A percentile compares a stretch with the other conserved stretches of the same genome.
Conservation (phyloP, 2,329 filamentous ascomycete species). For the Colletotrichum tropicicola region DNA sequence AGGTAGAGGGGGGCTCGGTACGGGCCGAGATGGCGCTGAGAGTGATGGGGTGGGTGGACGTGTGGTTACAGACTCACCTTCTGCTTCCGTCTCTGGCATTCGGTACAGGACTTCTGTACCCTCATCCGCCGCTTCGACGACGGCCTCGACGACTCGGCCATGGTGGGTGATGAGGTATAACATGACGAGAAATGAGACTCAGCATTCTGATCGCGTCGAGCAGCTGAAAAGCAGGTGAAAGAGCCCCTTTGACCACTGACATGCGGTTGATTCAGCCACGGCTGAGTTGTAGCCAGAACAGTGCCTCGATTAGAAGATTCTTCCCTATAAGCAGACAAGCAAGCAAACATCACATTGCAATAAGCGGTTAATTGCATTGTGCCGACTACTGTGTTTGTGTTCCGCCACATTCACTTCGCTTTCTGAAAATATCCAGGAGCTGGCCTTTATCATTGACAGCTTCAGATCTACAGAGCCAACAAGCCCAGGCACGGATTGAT, state of each 20-base stretch:
- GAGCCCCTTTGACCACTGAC: conserved; percentile 3
- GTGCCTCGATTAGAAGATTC: neutral
- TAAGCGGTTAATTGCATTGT: neutral
- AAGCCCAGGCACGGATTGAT: too few relatives aligned
- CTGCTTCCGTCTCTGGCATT: conserved; percentile 31
- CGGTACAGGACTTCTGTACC: conserved; percentile 32
- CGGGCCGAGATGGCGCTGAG: neutral
- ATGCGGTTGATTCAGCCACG: conserved; percentile 19
- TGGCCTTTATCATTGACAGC: too few relatives aligned
- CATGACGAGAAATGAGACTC: neutral
- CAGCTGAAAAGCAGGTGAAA: conserved; percentile 1
- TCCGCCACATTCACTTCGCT: neutral
- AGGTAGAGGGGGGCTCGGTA: neutral
- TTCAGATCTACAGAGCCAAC: too few relatives aligned
- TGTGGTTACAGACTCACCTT: conserved; percentile 19
- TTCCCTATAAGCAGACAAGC: neutral
- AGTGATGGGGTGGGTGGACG: neutral
- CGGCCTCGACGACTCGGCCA: conserved; percentile 19
- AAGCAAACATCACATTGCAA: too few relatives aligned
- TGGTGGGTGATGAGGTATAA: neutral
- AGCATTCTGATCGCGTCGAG: neutral
- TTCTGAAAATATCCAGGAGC: too few relatives aligned
- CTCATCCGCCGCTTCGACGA: conserved; percentile 22
- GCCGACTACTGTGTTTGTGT: neutral
- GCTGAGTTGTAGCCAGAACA: neutral